These are phyloP conservation scores for Microdochium paspali DNA, from an alignment of 2,329 filamentous ascomycete species.

Conservation along the genomic window DNA sequence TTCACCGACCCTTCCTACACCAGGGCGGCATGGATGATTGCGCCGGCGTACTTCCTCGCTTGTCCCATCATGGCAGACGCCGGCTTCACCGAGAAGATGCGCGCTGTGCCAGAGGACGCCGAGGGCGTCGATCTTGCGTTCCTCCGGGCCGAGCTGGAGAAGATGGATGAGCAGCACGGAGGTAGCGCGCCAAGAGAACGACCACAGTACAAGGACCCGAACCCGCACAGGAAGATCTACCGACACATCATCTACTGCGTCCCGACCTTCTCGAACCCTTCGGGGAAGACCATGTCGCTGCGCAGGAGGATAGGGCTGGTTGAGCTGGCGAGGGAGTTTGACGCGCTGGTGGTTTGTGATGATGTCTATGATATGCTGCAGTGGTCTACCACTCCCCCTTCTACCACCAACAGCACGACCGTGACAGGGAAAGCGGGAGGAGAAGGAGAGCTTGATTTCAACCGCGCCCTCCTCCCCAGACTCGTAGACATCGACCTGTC, in stretches of 20 bases:
- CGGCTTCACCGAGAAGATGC: constrained; percentile 58
- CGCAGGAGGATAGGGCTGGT: constrained; percentile 59
- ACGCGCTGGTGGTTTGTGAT: constrained; percentile 78
- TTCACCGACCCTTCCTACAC: constrained; percentile 75
- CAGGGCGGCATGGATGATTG: constrained; percentile 67
- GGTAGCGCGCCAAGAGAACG: not conserved
- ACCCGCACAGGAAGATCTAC: constrained; percentile 66
- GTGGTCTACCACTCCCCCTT: constrained; percentile 44
- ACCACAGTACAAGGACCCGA: constrained; percentile 36
- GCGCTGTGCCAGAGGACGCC: constrained; percentile 65
- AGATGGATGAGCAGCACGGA: constrained; percentile 10
- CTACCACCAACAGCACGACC: not conserved
- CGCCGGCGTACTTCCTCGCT: constrained; percentile 76
- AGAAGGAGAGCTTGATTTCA: constrained; percentile 8
- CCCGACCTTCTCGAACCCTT: constrained; percentile 83
- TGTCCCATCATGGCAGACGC: constrained; percentile 79
- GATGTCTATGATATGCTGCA: constrained; percentile 93
- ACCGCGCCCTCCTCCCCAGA: constrained; percentile 54
- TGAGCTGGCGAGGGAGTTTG: constrained; percentile 63
- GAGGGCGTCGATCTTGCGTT: constrained; percentile 64
- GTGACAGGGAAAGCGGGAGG: constrained; percentile 14
- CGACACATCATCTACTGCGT: constrained; percentile 82
- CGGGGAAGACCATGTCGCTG: constrained; percentile 71
- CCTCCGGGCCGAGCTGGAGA: constrained; percentile 39
- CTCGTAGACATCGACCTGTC: constrained; percentile 70